phyloP scores from a whole-genome alignment of 177 flowering plant species.

The Telopea speciosissima region DNA sequence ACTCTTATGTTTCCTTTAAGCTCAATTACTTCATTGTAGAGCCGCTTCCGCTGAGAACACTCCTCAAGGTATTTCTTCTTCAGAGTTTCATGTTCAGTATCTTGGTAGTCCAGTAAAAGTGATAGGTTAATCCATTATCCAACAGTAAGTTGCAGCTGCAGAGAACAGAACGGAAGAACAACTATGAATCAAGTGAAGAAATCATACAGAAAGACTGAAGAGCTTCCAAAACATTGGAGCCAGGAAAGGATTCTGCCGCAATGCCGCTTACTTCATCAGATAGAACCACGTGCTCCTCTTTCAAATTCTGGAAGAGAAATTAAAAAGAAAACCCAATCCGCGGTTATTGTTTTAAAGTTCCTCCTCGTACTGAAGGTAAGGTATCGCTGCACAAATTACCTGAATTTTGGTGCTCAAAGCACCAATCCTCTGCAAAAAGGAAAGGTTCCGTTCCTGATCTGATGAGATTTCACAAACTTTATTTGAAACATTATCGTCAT shows the following conservation, averaged over 20 bases:
- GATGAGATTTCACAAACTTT: slow-evolving; percentile 20
- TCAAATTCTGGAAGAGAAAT: slow-evolving; percentile 34
- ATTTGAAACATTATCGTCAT: slow-evolving; percentile 19
- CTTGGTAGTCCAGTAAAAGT: slow-evolving; percentile 29
- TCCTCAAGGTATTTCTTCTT: slow-evolving; percentile 63
- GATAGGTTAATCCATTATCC: not conserved
- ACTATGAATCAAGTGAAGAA: not conserved
- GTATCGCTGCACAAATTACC: slow-evolving; percentile 25
- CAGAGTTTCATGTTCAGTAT: slow-evolving; percentile 44
- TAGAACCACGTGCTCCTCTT: slow-evolving; percentile 35
- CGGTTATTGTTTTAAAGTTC: not conserved
- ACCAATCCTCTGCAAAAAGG: slow-evolving; percentile 38
- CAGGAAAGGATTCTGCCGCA: slow-evolving; percentile 29
- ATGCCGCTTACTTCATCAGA: slow-evolving; percentile 45
- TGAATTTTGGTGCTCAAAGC: slow-evolving; percentile 39
- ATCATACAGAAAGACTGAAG: slow-evolving; percentile 49
- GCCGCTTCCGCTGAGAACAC: slow-evolving; percentile 51
- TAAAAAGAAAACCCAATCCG: not conserved
- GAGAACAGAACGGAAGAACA: not conserved
- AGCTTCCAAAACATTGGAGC: slow-evolving; percentile 31
- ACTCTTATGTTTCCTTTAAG: slow-evolving; percentile 88
- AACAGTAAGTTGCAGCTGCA: not conserved
- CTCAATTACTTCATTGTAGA: slow-evolving; percentile 86
- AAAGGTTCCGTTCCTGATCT: slow-evolving; percentile 36
- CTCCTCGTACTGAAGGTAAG: not conserved